Evolutionary conservation across 1,284 basidiomycete species (phyloP).

Genomic region (Trichosporon ovoides): DNA sequence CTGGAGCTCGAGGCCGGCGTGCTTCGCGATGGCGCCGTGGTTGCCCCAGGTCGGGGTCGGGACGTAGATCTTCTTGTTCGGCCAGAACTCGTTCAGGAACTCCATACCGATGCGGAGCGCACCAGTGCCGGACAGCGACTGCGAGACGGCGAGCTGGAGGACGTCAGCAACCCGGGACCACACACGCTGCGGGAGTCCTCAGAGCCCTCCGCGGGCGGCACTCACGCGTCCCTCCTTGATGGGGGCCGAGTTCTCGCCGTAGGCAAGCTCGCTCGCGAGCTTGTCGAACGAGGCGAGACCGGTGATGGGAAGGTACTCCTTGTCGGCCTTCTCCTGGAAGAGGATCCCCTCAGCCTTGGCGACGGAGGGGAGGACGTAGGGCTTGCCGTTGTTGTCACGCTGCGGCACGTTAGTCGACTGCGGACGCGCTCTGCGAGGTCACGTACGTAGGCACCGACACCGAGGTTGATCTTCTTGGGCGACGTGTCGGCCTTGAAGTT

Average conservation of each 20-base stretch:
- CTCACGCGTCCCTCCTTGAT: conserved; percentile 69
- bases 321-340: conserved; percentile 68
- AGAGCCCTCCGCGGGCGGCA: conserved; percentile 20
- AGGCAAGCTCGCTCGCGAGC: conserved; percentile 83
- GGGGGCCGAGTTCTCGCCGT: conserved; percentile 75
- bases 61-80: conserved; percentile 83
- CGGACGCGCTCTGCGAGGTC: too few species aligned
- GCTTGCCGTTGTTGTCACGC: conserved; percentile 91
- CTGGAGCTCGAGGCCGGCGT: conserved; percentile 84
- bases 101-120: conserved; percentile 93
- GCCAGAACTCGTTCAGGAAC: conserved; percentile 77
- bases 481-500: conserved; percentile 75
- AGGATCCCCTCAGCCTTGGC: conserved; percentile 66
- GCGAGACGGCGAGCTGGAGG: conserved; percentile 75
- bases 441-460: conserved; percentile 60
- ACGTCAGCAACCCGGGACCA: not conserved
- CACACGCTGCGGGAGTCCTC: too few species aligned
- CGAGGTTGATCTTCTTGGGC: conserved; percentile 92
- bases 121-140: conserved; percentile 96
- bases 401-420: conserved; percentile 53
- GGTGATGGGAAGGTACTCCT: conserved; percentile 97
- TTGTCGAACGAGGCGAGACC: conserved; percentile 77
- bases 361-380: conserved; percentile 86
- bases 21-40: conserved; percentile 65
- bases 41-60: conserved; percentile 97